phyloP scores from a whole-genome alignment of 108 stramenopile genomes.

The Skeletonema grethae region DNA sequence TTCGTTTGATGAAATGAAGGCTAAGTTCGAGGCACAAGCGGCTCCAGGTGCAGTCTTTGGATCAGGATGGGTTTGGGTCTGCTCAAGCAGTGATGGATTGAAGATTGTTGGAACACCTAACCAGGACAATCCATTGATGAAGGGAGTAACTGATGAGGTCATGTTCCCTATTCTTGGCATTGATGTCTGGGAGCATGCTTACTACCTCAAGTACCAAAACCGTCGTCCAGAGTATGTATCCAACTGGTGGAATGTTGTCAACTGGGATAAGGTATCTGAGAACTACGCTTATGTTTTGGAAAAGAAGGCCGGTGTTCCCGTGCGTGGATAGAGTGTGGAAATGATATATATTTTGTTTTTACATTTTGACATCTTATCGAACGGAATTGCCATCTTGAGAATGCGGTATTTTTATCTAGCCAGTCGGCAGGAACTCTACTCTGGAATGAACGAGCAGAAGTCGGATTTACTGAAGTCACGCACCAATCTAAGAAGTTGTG shows the following conservation, averaged over 20 bases:
- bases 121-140: conserved; percentile 98
- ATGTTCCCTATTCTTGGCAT: conserved; percentile 97
- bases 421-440: not conserved
- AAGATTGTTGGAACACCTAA: conserved; percentile 92
- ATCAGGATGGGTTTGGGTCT: conserved; percentile 96
- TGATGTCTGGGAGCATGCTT: conserved; percentile 99
- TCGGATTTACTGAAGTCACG: not conserved
- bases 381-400: not conserved
- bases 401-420: not conserved
- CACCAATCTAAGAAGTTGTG: not conserved
- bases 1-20: conserved; percentile 89
- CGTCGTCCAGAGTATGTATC: conserved; percentile 93
- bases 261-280: conserved; percentile 94
- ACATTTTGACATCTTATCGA: too few species aligned
- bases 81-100: conserved; percentile 87
- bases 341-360: too few species aligned
- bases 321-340: conserved; percentile 36
- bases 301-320: conserved; percentile 82
- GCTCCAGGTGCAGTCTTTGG: conserved; percentile 97
- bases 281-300: conserved; percentile 86
- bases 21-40: conserved; percentile 81
- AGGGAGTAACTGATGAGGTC: conserved; percentile 89
- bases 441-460: not conserved
- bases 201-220: conserved; percentile 99
- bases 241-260: conserved; percentile 96